Percentiles rank a stretch among this genome's conserved stretches.
Conservation (phyloP, 2,329 filamentous ascomycete genomes). For the Beauveria varroae region DNA sequence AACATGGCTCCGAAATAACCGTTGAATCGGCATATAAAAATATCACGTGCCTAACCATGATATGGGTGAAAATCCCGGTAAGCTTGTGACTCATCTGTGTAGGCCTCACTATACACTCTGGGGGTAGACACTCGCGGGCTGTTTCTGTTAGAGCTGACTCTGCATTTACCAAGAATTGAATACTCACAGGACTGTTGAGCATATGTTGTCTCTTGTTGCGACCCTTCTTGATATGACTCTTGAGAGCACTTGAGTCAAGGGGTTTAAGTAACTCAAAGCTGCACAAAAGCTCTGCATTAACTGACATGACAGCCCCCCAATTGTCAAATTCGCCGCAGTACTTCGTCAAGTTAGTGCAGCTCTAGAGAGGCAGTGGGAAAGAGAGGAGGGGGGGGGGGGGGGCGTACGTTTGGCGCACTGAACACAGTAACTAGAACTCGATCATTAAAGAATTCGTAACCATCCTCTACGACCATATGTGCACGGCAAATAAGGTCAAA, state of each 20-base stretch:
- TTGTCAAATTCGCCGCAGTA: constrained; percentile 99
- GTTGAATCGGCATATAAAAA: neutral
- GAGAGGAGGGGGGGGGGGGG: neutral
- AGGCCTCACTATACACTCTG: constrained; percentile 41
- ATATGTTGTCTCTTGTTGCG: constrained; percentile 90
- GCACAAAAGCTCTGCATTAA: constrained; percentile 85
- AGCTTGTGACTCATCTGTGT: neutral
- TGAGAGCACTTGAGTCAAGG: constrained; percentile 88
- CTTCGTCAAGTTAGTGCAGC: constrained; percentile 38
- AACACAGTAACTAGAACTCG: constrained; percentile 93
- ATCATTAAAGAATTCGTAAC: constrained; percentile 98
- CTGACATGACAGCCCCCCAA: constrained; percentile 98
- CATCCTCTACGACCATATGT: constrained; percentile 98
- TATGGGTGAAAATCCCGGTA: neutral
- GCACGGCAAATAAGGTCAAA: constrained; percentile 96
- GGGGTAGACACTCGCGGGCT: constrained; percentile 49
- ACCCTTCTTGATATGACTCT: constrained; percentile 98
- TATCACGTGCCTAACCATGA: neutral
- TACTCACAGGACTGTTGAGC: constrained; percentile 88
- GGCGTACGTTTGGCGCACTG: constrained; percentile 87
- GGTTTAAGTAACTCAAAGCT: constrained; percentile 97
- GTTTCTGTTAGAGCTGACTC: constrained; percentile 3
- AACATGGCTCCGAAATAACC: neutral
- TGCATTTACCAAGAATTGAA: neutral
- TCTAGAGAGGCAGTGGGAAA: neutral